Evolutionary conservation across 345 rosid genomes (phyloP).

Genomic region (Dipteronia dyeriana): DNA sequence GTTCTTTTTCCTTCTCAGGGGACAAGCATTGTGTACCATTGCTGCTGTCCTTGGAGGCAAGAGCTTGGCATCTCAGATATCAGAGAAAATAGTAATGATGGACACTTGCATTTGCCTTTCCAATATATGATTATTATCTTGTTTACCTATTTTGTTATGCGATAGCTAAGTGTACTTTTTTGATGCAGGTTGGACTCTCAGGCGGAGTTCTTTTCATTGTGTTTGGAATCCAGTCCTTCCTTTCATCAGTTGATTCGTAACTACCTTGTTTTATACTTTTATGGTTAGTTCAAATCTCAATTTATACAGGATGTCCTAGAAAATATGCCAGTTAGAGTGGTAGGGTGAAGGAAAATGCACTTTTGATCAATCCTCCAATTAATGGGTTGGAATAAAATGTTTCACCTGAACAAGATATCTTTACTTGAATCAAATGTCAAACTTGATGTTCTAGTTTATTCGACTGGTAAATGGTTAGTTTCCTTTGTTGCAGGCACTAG

Average conservation of each 20-base stretch:
- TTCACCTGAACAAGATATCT: not conserved
- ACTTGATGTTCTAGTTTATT: not conserved
- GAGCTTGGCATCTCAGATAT: slow-evolving; percentile 95
- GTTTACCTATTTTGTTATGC: slow-evolving; percentile 10
- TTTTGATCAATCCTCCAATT: not conserved
- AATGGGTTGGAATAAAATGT: not conserved
- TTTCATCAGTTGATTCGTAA: slow-evolving; percentile 51
- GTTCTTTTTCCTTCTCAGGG: slow-evolving; percentile 46
- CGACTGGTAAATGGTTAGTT: not conserved
- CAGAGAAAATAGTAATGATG: slow-evolving; percentile 69
- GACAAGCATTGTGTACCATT: slow-evolving; percentile 83
- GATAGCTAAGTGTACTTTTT: slow-evolving; percentile 9
- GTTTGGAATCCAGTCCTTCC: slow-evolving; percentile 91
- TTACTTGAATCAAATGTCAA: not conserved
- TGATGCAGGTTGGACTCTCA: slow-evolving; percentile 76
- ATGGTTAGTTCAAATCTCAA: slow-evolving; percentile 35
- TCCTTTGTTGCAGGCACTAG: not conserved
- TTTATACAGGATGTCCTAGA: not conserved
- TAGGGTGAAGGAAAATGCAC: slow-evolving; percentile 1
- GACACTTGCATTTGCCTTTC: not conserved
- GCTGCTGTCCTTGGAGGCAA: slow-evolving; percentile 97
- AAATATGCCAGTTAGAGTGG: not conserved
- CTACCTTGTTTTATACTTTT: not conserved
- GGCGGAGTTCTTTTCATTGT: slow-evolving; percentile 89
- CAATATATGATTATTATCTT: not conserved